Evolutionary conservation across 495 filamentous ascomycete species (phyloP), one percentile per base, ranked within the genome.

Genomic region (Cercophora newfieldiana): DNA sequence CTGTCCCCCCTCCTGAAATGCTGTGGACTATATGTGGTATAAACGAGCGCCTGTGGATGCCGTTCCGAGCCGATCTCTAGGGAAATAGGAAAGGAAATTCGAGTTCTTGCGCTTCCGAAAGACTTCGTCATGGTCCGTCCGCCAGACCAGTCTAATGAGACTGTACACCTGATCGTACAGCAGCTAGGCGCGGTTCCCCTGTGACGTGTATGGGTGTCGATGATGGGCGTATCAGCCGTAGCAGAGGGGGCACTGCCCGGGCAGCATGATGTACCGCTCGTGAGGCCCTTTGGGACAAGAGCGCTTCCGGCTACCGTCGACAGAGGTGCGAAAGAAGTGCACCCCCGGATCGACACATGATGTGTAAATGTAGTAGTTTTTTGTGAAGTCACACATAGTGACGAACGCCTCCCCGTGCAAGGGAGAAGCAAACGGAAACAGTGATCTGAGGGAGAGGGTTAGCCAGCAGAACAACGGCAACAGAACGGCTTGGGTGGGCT

Each of bases 311-410:
- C 78, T 83, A 33, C 88, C 88, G 66, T 93, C 90, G 56, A 88
- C 71, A 7, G 82, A 82, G 12, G 87, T 90, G 63, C 85, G 80
- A 71, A 90, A 85, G 75, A 91, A 90, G 76, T 93, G 90, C 18
- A 83, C 79, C 59, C 82, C 81, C 12, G 88, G 89, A 65, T 91
- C 86, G 47, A 81, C 77, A 70, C 90, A 93, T 22, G 82, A 81
- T 61, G 87, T 88, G 79, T 90, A 91, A 79, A 93, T 87, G 76
- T 91, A 91, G 73, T 87, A 91, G 76, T 90, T 91, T 69, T 88
- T 89, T 75, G 86, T 89, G 74, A 87, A 89, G 78, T 91, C 85
- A 82, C 90, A 93, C 90, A 93, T 93, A 65, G 73, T 83, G 77
- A 37, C 51, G 63, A 37, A 25, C 33, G 16, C 18, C 30, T 37